These are phyloP conservation scores for Chrysanthemum seticuspe DNA, from an alignment of 129 eudicot genomes.

Conservation along the genomic window DNA sequence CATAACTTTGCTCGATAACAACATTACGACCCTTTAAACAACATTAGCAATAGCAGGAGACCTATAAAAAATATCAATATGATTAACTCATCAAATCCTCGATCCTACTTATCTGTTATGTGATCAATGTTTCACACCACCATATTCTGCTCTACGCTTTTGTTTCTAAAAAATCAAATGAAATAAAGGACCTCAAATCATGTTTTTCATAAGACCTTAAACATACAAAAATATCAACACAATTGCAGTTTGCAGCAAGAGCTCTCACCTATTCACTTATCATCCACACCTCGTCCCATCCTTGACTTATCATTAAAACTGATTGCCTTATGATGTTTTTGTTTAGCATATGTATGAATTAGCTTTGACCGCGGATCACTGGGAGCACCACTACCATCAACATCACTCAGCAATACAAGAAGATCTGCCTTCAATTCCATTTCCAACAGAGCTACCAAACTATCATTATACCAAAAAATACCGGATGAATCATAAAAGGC, in stretches of 20 bases:
- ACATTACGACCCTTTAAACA: too few species aligned
- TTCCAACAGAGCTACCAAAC: constrained; percentile 81
- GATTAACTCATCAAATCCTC: too few species aligned
- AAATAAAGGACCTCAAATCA: too few species aligned
- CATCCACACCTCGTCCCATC: constrained; percentile 95
- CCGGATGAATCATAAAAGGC: too few species aligned
- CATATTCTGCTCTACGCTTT: neutral
- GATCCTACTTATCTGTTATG: neutral
- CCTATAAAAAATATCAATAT: constrained; percentile 31
- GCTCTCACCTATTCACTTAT: constrained; percentile 48
- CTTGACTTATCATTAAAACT: constrained; percentile 93
- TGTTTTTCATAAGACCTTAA: too few species aligned
- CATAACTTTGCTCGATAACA: too few species aligned
- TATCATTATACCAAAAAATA: constrained; percentile 49
- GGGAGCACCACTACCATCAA: constrained; percentile 93
- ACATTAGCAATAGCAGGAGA: constrained; percentile 75
- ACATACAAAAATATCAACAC: too few species aligned
- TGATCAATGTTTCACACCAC: neutral
- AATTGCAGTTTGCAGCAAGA: constrained; percentile 14
- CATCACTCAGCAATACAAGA: constrained; percentile 87
- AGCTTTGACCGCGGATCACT: constrained; percentile 83
- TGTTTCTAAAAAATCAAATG: too few species aligned
- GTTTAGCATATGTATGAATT: constrained; percentile 71
- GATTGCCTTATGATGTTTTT: constrained; percentile 62
- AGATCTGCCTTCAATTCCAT: constrained; percentile 86